Percentiles rank a stretch among this genome's conserved stretches.
Conservation (phyloP, 2,329 filamentous ascomycete species). For the Pseudopithomyces chartarum region DNA sequence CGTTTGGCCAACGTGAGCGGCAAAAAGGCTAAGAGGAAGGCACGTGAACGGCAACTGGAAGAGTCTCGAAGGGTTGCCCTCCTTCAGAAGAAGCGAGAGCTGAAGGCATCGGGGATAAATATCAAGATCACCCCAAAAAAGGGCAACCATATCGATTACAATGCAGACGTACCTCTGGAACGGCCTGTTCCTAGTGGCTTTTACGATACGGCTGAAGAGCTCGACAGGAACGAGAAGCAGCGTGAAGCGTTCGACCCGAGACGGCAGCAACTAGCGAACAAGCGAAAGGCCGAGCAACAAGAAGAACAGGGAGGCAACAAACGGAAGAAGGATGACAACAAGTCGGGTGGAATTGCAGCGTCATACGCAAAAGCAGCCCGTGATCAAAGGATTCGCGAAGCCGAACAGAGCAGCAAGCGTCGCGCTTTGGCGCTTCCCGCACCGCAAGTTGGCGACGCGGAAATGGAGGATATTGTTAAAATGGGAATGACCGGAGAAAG, state of each 20-base stretch:
- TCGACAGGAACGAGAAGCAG: conserved; percentile 79
- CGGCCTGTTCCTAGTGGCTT: conserved; percentile 88
- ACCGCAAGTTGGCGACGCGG: conserved; percentile 89
- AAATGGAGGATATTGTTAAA: conserved; percentile 97
- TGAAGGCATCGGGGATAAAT: conserved; percentile 98
- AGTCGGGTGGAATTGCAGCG: conserved; percentile 74
- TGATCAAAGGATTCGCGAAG: conserved; percentile 91
- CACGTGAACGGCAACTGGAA: conserved; percentile 91
- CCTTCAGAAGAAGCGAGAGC: conserved; percentile 91
- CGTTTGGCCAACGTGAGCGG: conserved; percentile 97
- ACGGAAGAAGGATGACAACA: conserved; percentile 84
- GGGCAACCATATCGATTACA: conserved; percentile 98
- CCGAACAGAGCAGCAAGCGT: conserved; percentile 94
- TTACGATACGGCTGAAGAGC: conserved; percentile 88
- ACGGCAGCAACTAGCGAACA: conserved; percentile 88
- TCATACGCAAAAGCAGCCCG: conserved; percentile 92
- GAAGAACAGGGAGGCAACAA: conserved; percentile 80
- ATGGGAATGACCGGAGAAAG: conserved; percentile 94
- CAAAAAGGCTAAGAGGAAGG: conserved; percentile 98
- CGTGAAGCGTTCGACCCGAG: conserved; percentile 86
- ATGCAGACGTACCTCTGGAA: conserved; percentile 97
- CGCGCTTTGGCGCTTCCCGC: conserved; percentile 80
- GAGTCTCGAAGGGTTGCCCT: conserved; percentile 89
- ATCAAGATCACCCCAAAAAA: conserved; percentile 92
- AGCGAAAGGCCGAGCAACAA: conserved; percentile 90